Evolutionary conservation across 768 basidiomycete genomes (phyloP).

Genomic region (Leucocoprinus leucothites): DNA sequence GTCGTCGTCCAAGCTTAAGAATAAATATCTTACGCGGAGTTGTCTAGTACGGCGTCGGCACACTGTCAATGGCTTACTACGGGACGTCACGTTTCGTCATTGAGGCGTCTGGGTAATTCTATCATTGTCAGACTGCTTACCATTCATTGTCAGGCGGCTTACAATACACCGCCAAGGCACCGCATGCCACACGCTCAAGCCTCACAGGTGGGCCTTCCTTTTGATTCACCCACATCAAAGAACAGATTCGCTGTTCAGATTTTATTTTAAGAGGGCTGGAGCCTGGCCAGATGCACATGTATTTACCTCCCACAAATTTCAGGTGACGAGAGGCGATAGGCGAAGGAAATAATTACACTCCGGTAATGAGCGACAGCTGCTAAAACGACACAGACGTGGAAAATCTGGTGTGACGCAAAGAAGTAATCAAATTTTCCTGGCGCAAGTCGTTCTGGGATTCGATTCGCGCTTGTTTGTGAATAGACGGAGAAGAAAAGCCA

Average conservation of each 20-base stretch:
- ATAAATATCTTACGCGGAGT: not conserved
- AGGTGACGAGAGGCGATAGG: conserved; percentile 51
- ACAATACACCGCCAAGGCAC: not conserved
- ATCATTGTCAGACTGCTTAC: conserved; percentile 6
- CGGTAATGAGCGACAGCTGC: conserved; percentile 69
- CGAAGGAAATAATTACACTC: conserved; percentile 51
- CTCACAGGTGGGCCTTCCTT: not conserved
- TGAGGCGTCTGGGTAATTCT: not conserved
- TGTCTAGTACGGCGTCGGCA: not conserved
- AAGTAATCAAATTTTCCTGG: conserved; percentile 82
- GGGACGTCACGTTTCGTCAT: conserved; percentile 1
- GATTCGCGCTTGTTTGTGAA: conserved; percentile 57
- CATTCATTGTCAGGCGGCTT: no score
- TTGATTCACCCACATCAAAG: conserved; percentile 3
- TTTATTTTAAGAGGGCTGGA: not conserved
- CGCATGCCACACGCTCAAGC: not conserved
- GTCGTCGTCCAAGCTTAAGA: not conserved
- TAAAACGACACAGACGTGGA: conserved; percentile 76
- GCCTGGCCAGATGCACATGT: not conserved
- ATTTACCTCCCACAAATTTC: conserved; percentile 22
- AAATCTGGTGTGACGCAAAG: conserved; percentile 85
- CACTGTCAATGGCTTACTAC: no score
- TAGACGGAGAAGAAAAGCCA: conserved; percentile 6
- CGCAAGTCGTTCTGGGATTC: conserved; percentile 71
- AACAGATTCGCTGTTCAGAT: not conserved